phyloP scores from a whole-genome alignment of 1,284 basidiomycete genomes.

The Grifola frondosa region DNA sequence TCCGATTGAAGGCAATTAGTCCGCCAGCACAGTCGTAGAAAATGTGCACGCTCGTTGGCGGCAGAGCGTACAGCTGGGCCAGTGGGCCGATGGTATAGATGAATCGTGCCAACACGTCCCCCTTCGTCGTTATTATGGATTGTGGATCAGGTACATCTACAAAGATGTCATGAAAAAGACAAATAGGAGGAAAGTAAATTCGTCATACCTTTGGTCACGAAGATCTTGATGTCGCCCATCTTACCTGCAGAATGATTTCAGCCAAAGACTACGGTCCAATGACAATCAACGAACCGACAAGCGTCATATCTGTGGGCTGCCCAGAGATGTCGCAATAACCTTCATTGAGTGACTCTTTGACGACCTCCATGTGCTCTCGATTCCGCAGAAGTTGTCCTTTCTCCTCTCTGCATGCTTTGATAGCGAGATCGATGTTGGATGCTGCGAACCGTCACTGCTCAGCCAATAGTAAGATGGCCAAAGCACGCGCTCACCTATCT shows the following conservation, averaged over 20 bases:
- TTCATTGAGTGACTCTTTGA: conserved; percentile 75
- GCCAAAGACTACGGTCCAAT: not conserved
- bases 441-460: conserved; percentile 36
- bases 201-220: conserved; percentile 59
- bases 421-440: conserved; percentile 73
- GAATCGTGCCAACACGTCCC: conserved; percentile 65
- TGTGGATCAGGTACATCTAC: conserved; percentile 55
- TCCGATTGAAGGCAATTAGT: conserved; percentile 92
- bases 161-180: conserved; percentile 5
- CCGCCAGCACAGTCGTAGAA: conserved; percentile 85
- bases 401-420: conserved; percentile 76
- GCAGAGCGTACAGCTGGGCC: conserved; percentile 60
- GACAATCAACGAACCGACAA: conserved; percentile 47
- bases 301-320: conserved; percentile 58
- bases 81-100: conserved; percentile 60
- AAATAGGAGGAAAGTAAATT: not conserved
- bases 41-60: conserved; percentile 75
- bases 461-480: not conserved
- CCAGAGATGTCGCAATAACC: conserved; percentile 85
- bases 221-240: conserved; percentile 68
- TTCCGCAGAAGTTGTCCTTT: conserved; percentile 61
- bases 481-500: conserved; percentile 51
- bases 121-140: conserved; percentile 50
- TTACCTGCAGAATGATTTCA: conserved; percentile 40
- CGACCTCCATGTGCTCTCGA: conserved; percentile 64